Evolutionary conservation across 805 yeast genomes (phyloP).

Genomic region (Kodamaea leandrae): DNA sequence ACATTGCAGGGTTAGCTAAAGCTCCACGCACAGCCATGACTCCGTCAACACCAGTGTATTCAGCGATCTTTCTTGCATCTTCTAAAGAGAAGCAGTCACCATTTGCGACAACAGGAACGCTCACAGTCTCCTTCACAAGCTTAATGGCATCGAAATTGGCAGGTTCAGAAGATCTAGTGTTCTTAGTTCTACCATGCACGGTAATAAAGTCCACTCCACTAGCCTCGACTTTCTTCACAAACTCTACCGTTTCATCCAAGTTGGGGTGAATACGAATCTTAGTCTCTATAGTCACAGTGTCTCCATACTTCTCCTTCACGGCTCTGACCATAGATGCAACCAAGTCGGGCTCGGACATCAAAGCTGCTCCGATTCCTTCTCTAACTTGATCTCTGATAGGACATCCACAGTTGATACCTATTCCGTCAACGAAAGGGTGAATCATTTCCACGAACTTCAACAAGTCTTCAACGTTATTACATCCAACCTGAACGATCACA

Average conservation of each 20-base stretch:
- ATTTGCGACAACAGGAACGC: slow-evolving; percentile 88
- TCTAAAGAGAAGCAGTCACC: slow-evolving; percentile 82
- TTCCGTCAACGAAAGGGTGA: slow-evolving; percentile 87
- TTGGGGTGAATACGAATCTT: slow-evolving; percentile 87
- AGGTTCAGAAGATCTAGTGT: slow-evolving; percentile 80
- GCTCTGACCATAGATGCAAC: slow-evolving; percentile 83
- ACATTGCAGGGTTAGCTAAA: slow-evolving; percentile 81
- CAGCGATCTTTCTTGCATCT: slow-evolving; percentile 64
- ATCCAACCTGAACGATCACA: slow-evolving; percentile 87
- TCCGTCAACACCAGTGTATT: slow-evolving; percentile 78
- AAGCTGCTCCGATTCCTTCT: slow-evolving; percentile 96
- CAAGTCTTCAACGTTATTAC: slow-evolving; percentile 78
- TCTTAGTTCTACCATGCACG: slow-evolving; percentile 88
- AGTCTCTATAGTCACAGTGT: slow-evolving; percentile 74
- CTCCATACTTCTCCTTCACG: slow-evolving; percentile 74
- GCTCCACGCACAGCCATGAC: slow-evolving; percentile 95
- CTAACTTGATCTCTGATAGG: slow-evolving; percentile 93
- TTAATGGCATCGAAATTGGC: slow-evolving; percentile 82
- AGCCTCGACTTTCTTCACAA: slow-evolving; percentile 70
- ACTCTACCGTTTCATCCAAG: slow-evolving; percentile 64
- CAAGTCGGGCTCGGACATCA: slow-evolving; percentile 77
- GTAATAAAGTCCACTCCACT: slow-evolving; percentile 94
- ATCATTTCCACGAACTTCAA: slow-evolving; percentile 83
- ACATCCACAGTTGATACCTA: slow-evolving; percentile 96
- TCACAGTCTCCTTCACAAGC: slow-evolving; percentile 51